Evolutionary conservation across 2,329 filamentous ascomycete species (phyloP), one percentile per base, ranked within the genome.

Genomic region (Fusarium graminum): DNA sequence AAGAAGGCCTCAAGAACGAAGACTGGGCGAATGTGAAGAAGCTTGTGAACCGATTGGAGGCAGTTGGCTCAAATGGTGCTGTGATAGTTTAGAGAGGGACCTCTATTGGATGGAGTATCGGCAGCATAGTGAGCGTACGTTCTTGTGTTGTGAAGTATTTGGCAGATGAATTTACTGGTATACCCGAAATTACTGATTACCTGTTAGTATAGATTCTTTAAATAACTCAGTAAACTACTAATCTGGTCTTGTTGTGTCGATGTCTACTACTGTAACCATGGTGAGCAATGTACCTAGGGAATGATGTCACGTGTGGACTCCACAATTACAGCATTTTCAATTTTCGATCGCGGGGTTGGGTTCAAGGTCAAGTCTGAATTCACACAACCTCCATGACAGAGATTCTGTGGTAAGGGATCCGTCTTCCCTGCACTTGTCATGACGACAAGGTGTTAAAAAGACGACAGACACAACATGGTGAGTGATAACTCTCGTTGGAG

Each of bases 11-110:
- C 38, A 90, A 91, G 76, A 88, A 88, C 51, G 95, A 99, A 73
- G 94, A 98, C 77, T 99, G 95, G 94, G 87, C 90, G 7, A 92
- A 87, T 34, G 92, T 99, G 69, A 98, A 97, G 88, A 94, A 93
- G 78, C 82, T 97, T 74, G 87, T 97, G 25, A 89, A 87, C 40
- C 87, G 90, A 72, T 80, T 94, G 61, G 94, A 96, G 78, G 83
- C 83, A 16, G 81, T 81, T n/a, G 82, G 83, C 3, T 76, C 82
- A 39, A 84, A 83, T 47, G 82, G 82, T n/a, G 79, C 79, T 17
- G 78, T 82, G 67, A 76, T 78, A 42, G 78, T 76, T 63, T 80
- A 76, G 67, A 46, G 30, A 76, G 66, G 49, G 30, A 12, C n/a
- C 40, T 59, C 49, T 46, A n/a, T 58, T 62, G 60, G 53, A 60